Conservation (phyloP, 306 rosid species). For the Trifolium dubium region DNA sequence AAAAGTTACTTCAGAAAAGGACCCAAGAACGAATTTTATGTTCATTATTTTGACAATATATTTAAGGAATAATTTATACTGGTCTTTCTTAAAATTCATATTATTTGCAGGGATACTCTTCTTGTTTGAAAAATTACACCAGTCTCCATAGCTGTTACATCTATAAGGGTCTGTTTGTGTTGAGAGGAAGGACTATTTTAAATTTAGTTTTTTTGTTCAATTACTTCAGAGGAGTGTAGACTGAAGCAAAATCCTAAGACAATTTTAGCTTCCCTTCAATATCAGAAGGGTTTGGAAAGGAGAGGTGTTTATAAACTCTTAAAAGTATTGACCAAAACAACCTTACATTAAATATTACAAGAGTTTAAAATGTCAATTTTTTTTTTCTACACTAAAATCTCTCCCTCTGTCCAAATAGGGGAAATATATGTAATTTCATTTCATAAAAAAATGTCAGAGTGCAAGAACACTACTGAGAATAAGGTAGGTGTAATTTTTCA, state of each 20-base stretch:
- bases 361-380: not conserved
- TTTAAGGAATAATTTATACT: not conserved
- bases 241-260: not conserved
- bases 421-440: constrained; percentile 1
- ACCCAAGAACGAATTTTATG: not conserved
- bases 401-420: not conserved
- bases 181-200: not conserved
- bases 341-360: not conserved
- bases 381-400: not conserved
- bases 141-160: not conserved
- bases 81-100: not conserved
- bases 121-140: constrained; percentile 25
- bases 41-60: not conserved
- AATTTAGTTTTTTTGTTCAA: not conserved
- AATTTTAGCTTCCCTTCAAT: not conserved
- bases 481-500: constrained; percentile 22
- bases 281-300: not conserved
- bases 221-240: not conserved
- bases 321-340: not conserved
- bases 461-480: not conserved
- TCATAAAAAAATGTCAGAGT: not conserved
- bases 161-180: not conserved
- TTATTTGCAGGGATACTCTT: not conserved
- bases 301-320: not conserved
- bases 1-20: constrained; percentile 5